Percentiles rank a stretch among this genome's conserved stretches.
Evolutionary conservation across 2,329 filamentous ascomycete species (phyloP).

Genomic region (Knoxdaviesia capensis): DNA sequence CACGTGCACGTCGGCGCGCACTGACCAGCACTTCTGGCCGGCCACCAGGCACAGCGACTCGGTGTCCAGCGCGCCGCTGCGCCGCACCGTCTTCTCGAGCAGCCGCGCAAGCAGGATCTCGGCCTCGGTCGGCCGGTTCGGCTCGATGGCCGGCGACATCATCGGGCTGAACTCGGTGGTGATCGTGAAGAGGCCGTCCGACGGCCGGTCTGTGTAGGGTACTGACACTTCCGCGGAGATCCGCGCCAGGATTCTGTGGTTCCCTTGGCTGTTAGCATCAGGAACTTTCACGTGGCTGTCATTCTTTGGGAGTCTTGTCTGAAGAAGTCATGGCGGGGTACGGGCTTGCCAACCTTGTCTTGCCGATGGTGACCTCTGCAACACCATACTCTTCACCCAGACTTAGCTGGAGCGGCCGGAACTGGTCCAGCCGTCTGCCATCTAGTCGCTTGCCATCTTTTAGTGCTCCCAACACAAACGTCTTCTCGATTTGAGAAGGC

Average conservation of each 20-base stretch:
- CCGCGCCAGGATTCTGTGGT: constrained; percentile 55
- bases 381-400: constrained; percentile 88
- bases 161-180: constrained; percentile 80
- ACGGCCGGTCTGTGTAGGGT: constrained; percentile 72
- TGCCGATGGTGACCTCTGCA: constrained; percentile 70
- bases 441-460: constrained; percentile 67
- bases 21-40: constrained; percentile 74
- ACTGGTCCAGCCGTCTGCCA: constrained; percentile 62
- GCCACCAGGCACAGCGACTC: constrained; percentile 90
- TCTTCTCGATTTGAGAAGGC: constrained; percentile 72
- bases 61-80: constrained; percentile 81
- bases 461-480: constrained; percentile 69
- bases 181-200: constrained; percentile 90
- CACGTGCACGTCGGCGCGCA: constrained; percentile 82
- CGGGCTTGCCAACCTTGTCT: constrained; percentile 47
- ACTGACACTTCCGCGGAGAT: constrained; percentile 77
- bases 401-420: constrained; percentile 52
- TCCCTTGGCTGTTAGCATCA: constrained; percentile 1
- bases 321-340: no score
- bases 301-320: not conserved
- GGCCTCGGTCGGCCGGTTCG: constrained; percentile 61
- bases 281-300: not conserved
- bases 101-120: constrained; percentile 74
- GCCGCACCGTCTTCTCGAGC: constrained; percentile 83
- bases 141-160: constrained; percentile 77